Conservation (phyloP, 768 basidiomycete genomes). For the Trametes maxima region DNA sequence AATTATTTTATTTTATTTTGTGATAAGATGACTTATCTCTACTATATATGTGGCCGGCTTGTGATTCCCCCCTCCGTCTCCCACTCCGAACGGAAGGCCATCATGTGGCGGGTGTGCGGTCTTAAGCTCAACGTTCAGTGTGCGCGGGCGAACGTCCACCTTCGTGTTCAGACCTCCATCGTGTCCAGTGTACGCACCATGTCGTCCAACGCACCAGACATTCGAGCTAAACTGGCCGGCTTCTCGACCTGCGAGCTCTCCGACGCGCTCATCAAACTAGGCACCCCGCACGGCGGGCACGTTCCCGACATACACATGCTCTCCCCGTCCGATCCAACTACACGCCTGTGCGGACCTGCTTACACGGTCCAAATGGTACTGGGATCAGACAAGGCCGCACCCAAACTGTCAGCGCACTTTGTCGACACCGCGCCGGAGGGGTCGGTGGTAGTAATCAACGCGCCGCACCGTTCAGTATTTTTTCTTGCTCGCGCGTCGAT, state of each 20-base stretch:
- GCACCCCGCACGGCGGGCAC: constrained; percentile 68
- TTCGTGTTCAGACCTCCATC: not conserved
- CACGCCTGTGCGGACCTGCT: constrained; percentile 71
- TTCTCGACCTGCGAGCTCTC: constrained; percentile 85
- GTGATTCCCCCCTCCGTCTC: constrained; percentile 1
- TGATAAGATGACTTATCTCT: no score
- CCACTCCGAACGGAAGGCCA: not conserved
- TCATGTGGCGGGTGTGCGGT: not conserved
- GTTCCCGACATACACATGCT: constrained; percentile 75
- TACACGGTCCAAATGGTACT: constrained; percentile 87
- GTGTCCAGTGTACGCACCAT: constrained; percentile 12
- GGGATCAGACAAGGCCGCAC: constrained; percentile 56
- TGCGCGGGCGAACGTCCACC: no score
- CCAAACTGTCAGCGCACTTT: constrained; percentile 72
- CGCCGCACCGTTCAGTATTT: constrained; percentile 61
- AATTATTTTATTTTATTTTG: not conserved
- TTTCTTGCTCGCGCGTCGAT: not conserved
- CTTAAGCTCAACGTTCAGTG: not conserved
- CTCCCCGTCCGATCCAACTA: constrained; percentile 43
- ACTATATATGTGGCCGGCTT: not conserved
- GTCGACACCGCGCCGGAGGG: constrained; percentile 74
- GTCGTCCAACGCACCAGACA: constrained; percentile 22
- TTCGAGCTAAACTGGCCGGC: constrained; percentile 26
- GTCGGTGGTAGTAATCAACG: constrained; percentile 72
- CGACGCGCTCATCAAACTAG: constrained; percentile 85